phyloP scores from a whole-genome alignment of 768 basidiomycete genomes.

The Trametes coccinea region DNA sequence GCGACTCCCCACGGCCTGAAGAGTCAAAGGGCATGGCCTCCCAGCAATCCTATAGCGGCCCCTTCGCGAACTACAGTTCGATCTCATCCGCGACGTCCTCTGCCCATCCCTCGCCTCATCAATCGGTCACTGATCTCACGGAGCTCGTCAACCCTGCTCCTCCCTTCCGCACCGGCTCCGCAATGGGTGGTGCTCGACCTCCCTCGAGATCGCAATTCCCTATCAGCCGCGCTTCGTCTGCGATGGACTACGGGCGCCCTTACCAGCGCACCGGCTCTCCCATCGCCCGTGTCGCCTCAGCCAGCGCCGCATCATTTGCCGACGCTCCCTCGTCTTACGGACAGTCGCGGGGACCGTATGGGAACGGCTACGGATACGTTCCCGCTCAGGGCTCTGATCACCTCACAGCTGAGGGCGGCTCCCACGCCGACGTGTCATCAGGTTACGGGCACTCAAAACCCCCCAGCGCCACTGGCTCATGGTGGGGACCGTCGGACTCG shows the following conservation, averaged over 20 bases:
- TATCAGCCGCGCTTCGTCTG: conserved; percentile 75
- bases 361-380: conserved; percentile 44
- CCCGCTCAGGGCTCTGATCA: conserved; percentile 22
- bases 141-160: conserved; percentile 39
- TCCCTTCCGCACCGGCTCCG: conserved; percentile 67
- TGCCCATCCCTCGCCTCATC: conserved; percentile 75
- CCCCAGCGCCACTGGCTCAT: conserved; percentile 37
- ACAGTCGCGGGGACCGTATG: conserved; percentile 28
- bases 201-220: conserved; percentile 47
- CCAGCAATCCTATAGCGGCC: conserved; percentile 58
- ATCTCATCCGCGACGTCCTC: conserved; percentile 83
- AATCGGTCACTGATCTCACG: conserved; percentile 45
- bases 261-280: conserved; percentile 49
- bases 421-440: conserved; percentile 23
- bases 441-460: conserved; percentile 31
- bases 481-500: conserved; percentile 64
- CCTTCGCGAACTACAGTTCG: conserved; percentile 91
- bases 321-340: conserved; percentile 38
- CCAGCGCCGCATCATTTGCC: conserved; percentile 52
- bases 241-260: conserved; percentile 68
- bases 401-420: conserved; percentile 15
- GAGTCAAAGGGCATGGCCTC: conserved; percentile 41
- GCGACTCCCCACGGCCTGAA: conserved; percentile 46
- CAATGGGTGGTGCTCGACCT: conserved; percentile 53
- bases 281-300: conserved; percentile 53